These are phyloP conservation scores for Crotalaria pallida DNA, from an alignment of 306 rosid species.

Conservation along the genomic window DNA sequence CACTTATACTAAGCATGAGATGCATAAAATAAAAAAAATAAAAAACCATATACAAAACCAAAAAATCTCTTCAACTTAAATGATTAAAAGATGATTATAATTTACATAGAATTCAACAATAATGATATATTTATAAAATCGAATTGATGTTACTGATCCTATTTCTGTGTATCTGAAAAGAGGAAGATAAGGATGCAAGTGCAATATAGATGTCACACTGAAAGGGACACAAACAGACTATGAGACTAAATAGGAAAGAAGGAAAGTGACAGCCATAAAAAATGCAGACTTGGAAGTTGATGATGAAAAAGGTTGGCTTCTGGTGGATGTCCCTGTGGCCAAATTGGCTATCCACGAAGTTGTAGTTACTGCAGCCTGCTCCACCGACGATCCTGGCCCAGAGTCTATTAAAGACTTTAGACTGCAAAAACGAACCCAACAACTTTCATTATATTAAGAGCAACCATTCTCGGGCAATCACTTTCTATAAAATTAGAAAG, in stretches of 20 bases:
- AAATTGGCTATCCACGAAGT: slow-evolving; percentile 65
- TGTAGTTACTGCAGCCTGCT: slow-evolving; percentile 48
- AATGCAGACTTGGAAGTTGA: slow-evolving; percentile 18
- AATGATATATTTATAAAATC: background rate
- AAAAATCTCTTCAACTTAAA: background rate
- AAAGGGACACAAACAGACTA: background rate
- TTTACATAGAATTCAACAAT: slow-evolving; percentile 9
- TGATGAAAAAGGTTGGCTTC: slow-evolving; percentile 14
- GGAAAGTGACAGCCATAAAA: slow-evolving; percentile 23
- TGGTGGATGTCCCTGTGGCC: slow-evolving; percentile 51
- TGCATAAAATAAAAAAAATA: no score
- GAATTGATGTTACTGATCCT: background rate
- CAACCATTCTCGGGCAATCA: background rate
- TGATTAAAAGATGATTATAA: slow-evolving; percentile 20
- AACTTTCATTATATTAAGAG: background rate
- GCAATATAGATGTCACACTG: slow-evolving; percentile 1
- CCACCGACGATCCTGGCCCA: slow-evolving; percentile 31
- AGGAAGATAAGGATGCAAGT: background rate
- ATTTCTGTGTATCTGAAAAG: background rate
- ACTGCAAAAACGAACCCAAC: slow-evolving; percentile 24
- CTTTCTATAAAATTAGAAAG: no score
- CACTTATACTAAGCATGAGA: no score
- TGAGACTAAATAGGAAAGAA: slow-evolving; percentile 29
- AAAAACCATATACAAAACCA: no score
- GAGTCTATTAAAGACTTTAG: slow-evolving; percentile 48